Conservation (phyloP, 352 stramenopile genomes). For the Pythium brassicae region DNA sequence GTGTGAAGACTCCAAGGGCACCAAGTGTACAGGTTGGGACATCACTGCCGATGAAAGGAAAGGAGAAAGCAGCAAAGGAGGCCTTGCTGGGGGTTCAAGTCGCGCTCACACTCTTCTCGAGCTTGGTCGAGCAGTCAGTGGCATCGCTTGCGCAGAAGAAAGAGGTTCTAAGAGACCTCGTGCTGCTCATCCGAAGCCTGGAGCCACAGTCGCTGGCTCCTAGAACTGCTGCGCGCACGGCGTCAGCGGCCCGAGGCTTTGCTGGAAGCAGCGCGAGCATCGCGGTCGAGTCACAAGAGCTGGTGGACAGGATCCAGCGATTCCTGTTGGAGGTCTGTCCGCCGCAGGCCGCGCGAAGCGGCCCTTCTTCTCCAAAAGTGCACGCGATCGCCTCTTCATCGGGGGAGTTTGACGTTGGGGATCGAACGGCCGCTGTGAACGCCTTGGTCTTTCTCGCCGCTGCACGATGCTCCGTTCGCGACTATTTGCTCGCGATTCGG, state of each 20-base stretch:
- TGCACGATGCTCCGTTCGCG: constrained; percentile 38
- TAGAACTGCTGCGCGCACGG: background rate
- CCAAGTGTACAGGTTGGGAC: background rate
- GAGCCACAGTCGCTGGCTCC: constrained; percentile 31
- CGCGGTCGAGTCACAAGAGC: constrained; percentile 6
- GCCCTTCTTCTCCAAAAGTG: constrained; percentile 31
- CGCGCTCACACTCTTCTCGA: constrained; percentile 28
- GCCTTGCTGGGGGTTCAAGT: constrained; percentile 40
- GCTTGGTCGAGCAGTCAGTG: constrained; percentile 20
- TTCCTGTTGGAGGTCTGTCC: constrained; percentile 46
- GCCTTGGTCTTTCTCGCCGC: constrained; percentile 50
- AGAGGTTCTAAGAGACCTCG: constrained; percentile 41
- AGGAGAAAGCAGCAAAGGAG: constrained; percentile 29
- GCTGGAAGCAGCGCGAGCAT: constrained; percentile 5
- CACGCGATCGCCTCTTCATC: constrained; percentile 16
- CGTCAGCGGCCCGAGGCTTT: background rate
- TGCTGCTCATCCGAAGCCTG: constrained; percentile 35
- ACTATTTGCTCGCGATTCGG: constrained; percentile 51
- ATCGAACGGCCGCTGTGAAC: constrained; percentile 50
- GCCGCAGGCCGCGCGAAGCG: constrained; percentile 1
- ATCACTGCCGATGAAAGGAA: constrained; percentile 15
- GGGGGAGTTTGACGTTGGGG: constrained; percentile 25
- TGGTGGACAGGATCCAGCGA: constrained; percentile 36
- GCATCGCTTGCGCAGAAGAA: constrained; percentile 20
- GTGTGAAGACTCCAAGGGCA: background rate